Base-by-base conservation (phyloP, 2,329 filamentous ascomycete species). In the Ophiosphaerella narmari region DNA sequence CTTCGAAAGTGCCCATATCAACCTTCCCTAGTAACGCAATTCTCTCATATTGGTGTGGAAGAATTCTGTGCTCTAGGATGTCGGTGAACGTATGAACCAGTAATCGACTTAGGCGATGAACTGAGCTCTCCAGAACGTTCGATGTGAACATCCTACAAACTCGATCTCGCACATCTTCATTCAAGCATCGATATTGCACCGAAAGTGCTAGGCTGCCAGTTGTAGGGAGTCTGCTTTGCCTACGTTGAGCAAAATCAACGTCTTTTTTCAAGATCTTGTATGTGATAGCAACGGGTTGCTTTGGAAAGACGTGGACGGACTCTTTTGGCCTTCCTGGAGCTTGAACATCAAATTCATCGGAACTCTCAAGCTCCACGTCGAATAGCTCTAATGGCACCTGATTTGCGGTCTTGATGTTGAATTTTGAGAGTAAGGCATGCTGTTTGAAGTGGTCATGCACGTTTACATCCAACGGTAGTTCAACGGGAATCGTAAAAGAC, bases 401-500 rank as follows among this genome's bases (percentile, higher is more conserved):
- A 48, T 82, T 90, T 1, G 90, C 88, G 0, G 92, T 91, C 11
- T 90, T 91, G 44, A 99, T 87, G 12, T 90, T 96, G 70, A 99
- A 99, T 8, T 88, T 87, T 0, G 92, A 97, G 66, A 94, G 94
- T 0, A 97, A 80, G 0, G 85, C 81, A 7, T 86, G 77, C 55
- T 90, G 85, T 68, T 96, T 96, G 78, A 97, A 97, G 24, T 95
- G 85, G 62, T 99, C 94, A 65, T 97, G 92, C 5, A 99, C 94
- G 59, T 97, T 97, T 55, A 99, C 94, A 3, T 93, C 92, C 3
- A 99, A 80, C 0, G 91, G 90, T 4, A 99, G 78, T 1, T 88
- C 82, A 1, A 94, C 87, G 2, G 86, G 82, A 16, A 95, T 80
- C 3, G 80, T 83, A 16, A 83, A 82, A 7, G 81, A 79, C 13